Conservation (phyloP, 208 protist genomes). For the Lotmaria passim region DNA sequence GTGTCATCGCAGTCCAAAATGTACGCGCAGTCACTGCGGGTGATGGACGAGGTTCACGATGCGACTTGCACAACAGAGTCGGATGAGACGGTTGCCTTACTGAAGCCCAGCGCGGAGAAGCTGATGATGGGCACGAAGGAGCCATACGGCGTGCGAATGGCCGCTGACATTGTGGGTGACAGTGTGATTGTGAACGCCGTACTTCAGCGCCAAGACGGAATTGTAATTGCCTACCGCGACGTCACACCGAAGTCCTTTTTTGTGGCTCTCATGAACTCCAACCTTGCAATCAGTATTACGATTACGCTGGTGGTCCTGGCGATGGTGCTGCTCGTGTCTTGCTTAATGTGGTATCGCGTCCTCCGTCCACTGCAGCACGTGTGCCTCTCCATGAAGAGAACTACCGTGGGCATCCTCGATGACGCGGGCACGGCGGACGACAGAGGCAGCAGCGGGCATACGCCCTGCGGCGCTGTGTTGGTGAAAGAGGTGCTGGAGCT, state of each 20-base stretch:
- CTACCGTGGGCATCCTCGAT: slow-evolving; percentile 23
- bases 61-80: not conserved
- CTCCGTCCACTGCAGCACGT: slow-evolving; percentile 39
- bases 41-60: slow-evolving; percentile 16
- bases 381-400: slow-evolving; percentile 34
- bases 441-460: not conserved
- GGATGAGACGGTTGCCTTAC: not conserved
- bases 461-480: not conserved
- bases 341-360: slow-evolving; percentile 32
- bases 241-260: slow-evolving; percentile 31
- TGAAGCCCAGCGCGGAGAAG: not conserved
- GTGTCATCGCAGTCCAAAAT: not conserved
- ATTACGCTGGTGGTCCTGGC: slow-evolving; percentile 31
- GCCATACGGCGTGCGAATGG: not conserved
- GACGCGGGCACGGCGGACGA: slow-evolving; percentile 1
- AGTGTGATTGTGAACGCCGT: not conserved
- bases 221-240: slow-evolving; percentile 34
- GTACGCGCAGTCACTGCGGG: not conserved
- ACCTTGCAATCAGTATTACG: slow-evolving; percentile 16
- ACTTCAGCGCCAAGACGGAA: not conserved
- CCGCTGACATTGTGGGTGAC: not conserved
- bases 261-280: slow-evolving; percentile 1
- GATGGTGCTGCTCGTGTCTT: slow-evolving; percentile 19
- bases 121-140: not conserved
- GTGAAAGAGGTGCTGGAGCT: slow-evolving; percentile 42